phyloP scores from a whole-genome alignment of 2,329 filamentous ascomycete genomes.

The Fusarium begoniae region DNA sequence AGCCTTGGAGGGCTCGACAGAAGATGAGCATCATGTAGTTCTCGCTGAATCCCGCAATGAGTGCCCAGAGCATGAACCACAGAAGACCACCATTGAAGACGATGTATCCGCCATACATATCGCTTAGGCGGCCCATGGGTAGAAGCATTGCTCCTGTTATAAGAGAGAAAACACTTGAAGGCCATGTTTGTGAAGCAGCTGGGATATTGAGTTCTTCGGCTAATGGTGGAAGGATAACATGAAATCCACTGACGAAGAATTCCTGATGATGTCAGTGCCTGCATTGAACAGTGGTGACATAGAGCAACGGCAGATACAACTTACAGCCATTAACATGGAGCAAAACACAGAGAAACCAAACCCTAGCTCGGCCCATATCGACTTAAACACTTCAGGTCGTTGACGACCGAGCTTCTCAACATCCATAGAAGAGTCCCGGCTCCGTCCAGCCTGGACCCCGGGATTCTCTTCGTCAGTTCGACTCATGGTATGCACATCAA shows the following conservation, averaged over 20 bases:
- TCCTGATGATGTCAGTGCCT: conserved; percentile 27
- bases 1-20: conserved; percentile 77
- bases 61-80: conserved; percentile 75
- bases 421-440: conserved; percentile 21
- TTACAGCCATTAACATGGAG: conserved; percentile 41
- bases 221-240: conserved; percentile 70
- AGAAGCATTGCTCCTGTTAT: conserved; percentile 67
- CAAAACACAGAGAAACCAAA: conserved; percentile 38
- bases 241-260: conserved; percentile 43
- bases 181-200: conserved; percentile 69
- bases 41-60: conserved; percentile 74
- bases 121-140: conserved; percentile 68
- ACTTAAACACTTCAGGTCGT: conserved; percentile 37
- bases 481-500: conserved; percentile 2
- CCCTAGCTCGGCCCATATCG: conserved; percentile 37
- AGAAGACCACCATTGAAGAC: conserved; percentile 67
- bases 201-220: conserved; percentile 71
- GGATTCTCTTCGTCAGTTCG: conserved; percentile 26
- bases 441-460: not conserved
- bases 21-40: conserved; percentile 76
- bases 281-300: not conserved
- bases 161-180: conserved; percentile 68
- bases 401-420: conserved; percentile 42
- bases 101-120: conserved; percentile 69
- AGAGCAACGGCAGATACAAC: not conserved